Base-by-base conservation (phyloP, 2,329 filamentous ascomycete species). In the Aschersonia sp. region DNA sequence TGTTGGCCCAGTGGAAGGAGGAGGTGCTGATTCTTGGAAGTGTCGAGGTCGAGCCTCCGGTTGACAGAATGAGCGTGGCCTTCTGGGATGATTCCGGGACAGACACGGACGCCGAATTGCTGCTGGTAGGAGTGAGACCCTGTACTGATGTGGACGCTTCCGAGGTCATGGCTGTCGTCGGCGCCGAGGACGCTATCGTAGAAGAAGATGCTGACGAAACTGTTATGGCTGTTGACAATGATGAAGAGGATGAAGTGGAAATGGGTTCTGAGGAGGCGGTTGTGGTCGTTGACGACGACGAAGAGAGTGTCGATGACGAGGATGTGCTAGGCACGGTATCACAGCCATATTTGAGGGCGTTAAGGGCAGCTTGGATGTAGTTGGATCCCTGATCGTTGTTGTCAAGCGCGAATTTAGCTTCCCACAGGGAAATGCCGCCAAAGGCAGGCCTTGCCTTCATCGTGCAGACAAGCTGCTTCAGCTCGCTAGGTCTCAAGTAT, bases 371-470 rank as follows among this genome's bases (percentile, higher is more conserved):
- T 45, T 68, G 51, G 50, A 66, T 60, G 51, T 65, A 72, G 30
- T 51, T 54, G 55, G 68, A 64, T 43, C 60, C 63, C 20, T 59
- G 10, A 51, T 67, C 67, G 0, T 44, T 46, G 52, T 69, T 68
- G 1, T 46, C 45, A 7, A 54, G 55, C 29, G 61, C 66, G 5
- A 58, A 59, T 31, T 59, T 62, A 30, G 66, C 61, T 46, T 74
- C 71, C 68, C 67, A 73, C 28, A 73, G 54, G 44, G 69, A 71
- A 45, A 72, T 56, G 54, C 70, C 71, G 12, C 67, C 70, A 48
- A 71, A 73, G 51, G 65, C 59, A 5, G 53, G n/a, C 20, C 59
- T 59, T 40, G 56, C 56, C 51, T 65, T 62, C 52, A 64, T 59
- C 46, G 60, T 44, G 53, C 69, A 67, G 51, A 73, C 59, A 31